Evolutionary conservation across 345 rosid genomes (phyloP).

Genomic region (Corymbia maculata): DNA sequence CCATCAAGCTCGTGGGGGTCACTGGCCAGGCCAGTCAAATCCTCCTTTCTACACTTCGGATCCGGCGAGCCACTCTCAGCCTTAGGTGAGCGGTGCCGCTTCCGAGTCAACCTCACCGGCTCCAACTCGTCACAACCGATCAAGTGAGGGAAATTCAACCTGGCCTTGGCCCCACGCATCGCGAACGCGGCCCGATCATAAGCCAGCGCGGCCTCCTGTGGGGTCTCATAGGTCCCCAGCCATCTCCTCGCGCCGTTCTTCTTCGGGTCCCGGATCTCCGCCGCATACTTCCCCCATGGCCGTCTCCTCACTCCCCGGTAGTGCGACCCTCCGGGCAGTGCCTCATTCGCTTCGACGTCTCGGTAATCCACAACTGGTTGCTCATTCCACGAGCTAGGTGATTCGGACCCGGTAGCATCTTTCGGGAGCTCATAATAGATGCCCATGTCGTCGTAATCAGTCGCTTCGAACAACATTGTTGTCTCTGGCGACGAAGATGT

Average conservation of each 20-base stretch:
- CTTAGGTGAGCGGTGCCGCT: background rate
- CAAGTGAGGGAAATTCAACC: slow-evolving; percentile 3
- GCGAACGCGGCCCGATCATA: background rate
- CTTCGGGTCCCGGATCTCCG: slow-evolving; percentile 68
- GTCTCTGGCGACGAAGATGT: background rate
- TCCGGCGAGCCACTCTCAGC: background rate
- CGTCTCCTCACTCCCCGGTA: slow-evolving; percentile 13
- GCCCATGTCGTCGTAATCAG: background rate
- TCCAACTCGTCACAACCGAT: background rate
- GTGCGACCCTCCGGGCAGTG: background rate
- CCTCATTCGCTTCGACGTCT: background rate
- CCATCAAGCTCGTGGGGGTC: background rate
- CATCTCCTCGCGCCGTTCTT: slow-evolving; percentile 55
- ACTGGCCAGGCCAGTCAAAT: background rate
- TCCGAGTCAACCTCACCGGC: background rate
- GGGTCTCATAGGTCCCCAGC: slow-evolving; percentile 60
- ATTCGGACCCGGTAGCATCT: background rate
- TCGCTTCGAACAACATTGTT: background rate
- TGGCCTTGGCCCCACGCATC: background rate
- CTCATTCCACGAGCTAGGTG: background rate
- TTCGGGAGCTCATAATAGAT: background rate
- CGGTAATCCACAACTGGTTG: background rate
- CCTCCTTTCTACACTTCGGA: background rate
- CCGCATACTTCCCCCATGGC: slow-evolving; percentile 73
- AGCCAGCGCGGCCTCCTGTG: slow-evolving; percentile 35